Conservation (phyloP, 169 alveolate species). For the Plasmodium berghei region DNA sequence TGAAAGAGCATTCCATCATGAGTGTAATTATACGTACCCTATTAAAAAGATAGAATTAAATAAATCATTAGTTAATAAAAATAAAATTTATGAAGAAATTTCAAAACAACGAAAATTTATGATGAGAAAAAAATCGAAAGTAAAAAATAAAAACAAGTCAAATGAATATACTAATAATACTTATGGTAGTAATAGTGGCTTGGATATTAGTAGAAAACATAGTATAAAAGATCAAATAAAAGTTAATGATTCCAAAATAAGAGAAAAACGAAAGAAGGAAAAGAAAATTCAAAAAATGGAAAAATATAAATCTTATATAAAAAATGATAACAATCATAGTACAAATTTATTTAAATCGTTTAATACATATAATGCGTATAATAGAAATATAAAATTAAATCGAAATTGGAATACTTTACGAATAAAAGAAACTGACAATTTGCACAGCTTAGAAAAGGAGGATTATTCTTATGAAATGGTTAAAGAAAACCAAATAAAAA, state of each 20-base stretch:
- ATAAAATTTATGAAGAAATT: conserved; percentile 22
- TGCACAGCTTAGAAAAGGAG: background rate
- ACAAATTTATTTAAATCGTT: background rate
- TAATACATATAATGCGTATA: background rate
- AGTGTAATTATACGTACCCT: conserved; percentile 40
- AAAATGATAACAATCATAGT: background rate
- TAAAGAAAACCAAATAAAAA: background rate
- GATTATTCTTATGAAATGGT: conserved; percentile 3
- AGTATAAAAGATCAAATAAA: conserved; percentile 12
- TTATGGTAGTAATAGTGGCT: background rate
- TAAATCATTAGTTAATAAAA: conserved; percentile 9
- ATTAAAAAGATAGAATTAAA: conserved; percentile 12
- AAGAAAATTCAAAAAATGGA: conserved; percentile 17
- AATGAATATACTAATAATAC: too few species aligned
- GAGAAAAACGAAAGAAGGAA: conserved; percentile 18
- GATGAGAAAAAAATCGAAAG: too few species aligned
- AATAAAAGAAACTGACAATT: background rate
- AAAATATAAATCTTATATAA: conserved; percentile 1
- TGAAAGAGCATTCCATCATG: conserved; percentile 17
- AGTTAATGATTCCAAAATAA: conserved; percentile 33
- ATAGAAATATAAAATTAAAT: background rate
- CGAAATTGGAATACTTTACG: background rate
- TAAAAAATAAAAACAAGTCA: too few species aligned
- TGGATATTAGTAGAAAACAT: background rate
- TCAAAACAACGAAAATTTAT: conserved; percentile 25